Percentiles rank a stretch among this genome's conserved stretches.
phyloP scores from a whole-genome alignment of 257 asterid genomes.

The Solanum pinnatisectum region DNA sequence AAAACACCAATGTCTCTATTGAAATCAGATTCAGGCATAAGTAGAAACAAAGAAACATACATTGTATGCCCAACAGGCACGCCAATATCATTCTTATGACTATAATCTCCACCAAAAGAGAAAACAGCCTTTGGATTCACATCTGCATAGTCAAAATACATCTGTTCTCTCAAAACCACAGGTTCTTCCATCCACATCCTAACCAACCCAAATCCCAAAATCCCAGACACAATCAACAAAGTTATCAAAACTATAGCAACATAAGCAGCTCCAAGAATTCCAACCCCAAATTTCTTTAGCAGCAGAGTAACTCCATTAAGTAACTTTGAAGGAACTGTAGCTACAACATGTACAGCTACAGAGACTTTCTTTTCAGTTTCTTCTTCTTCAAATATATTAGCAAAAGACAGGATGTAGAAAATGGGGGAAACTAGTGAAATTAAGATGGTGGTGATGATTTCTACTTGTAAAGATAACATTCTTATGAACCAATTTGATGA shows the following conservation, averaged over 20 bases:
- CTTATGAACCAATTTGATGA: not conserved
- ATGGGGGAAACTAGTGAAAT: not conserved
- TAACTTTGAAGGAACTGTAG: constrained; percentile 3
- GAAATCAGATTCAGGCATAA: constrained; percentile 85
- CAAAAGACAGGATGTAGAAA: not conserved
- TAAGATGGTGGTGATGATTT: not conserved
- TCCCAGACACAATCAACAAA: constrained; percentile 31
- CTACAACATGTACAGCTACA: not conserved
- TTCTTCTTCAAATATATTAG: not conserved
- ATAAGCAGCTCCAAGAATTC: constrained; percentile 61
- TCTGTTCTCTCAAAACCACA: constrained; percentile 25
- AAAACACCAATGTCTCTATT: constrained; percentile 74
- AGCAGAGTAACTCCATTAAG: constrained; percentile 10
- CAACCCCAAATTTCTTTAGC: constrained; percentile 38
- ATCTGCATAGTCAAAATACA: constrained; percentile 56
- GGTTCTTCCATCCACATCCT: constrained; percentile 64
- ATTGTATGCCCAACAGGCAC: constrained; percentile 62
- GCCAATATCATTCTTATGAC: not conserved
- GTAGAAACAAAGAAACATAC: constrained; percentile 47
- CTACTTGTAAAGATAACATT: not conserved
- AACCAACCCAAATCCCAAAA: constrained; percentile 55
- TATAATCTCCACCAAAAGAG: constrained; percentile 9
- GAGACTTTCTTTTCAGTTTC: not conserved
- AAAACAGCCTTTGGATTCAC: constrained; percentile 53
- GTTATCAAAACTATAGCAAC: constrained; percentile 30